Percentiles rank a stretch among this genome's conserved stretches.
Conservation (phyloP, 441 rosid species). For the Hura crepitans region DNA sequence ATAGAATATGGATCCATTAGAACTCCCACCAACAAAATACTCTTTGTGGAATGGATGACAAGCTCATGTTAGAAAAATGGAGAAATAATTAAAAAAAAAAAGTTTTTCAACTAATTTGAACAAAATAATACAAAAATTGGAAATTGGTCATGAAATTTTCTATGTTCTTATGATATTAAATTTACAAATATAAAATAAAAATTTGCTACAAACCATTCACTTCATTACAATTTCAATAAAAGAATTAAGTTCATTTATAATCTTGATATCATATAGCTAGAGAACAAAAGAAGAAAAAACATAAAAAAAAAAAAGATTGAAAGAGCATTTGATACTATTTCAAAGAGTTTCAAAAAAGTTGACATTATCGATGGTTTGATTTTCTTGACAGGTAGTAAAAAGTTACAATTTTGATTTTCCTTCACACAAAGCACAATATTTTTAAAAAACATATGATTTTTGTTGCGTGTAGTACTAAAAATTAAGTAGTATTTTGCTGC, state of each 20-base stretch:
- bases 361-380: conserved; percentile 86
- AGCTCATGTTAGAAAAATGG: conserved; percentile 58
- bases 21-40: conserved; percentile 95
- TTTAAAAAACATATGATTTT: conserved; percentile 50
- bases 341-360: conserved; percentile 7
- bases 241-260: conserved; percentile 98
- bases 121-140: neutral
- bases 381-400: conserved; percentile 89
- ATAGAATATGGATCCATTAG: conserved; percentile 90
- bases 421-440: conserved; percentile 91
- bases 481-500: too few relatives aligned
- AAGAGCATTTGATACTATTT: neutral
- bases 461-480: too few relatives aligned
- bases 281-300: conserved; percentile 10
- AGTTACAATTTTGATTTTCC: conserved; percentile 98
- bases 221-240: conserved; percentile 92
- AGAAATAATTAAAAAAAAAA: neutral
- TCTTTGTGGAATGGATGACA: conserved; percentile 99
- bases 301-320: neutral
- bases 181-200: neutral
- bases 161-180: neutral
- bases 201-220: conserved; percentile 66
- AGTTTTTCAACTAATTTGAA: conserved; percentile 3
- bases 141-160: neutral
- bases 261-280: conserved; percentile 92